Evolutionary conservation across 2,329 filamentous ascomycete genomes (phyloP), one percentile per base, ranked within the genome.

Genomic region (Aureobasidium sp.): DNA sequence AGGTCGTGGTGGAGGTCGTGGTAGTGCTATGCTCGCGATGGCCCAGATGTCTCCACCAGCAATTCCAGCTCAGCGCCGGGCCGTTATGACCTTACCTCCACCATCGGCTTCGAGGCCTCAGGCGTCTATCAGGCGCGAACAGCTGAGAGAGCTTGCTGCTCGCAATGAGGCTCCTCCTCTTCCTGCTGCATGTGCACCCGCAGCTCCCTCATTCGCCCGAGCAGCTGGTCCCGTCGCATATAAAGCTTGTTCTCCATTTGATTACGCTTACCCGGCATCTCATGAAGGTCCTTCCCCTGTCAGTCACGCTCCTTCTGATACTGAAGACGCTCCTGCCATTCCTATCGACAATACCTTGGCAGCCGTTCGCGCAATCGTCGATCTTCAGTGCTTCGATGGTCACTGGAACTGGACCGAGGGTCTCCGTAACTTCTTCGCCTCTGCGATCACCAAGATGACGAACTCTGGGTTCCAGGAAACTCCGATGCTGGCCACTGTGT

Each of bases 331-430:
- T 27, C 11, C 10, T 13, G 11, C 3, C 34, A 49, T 54, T 27
- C 45, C 30, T 7, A 42, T 15, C 15, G 5, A 52, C 6, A 25
- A 61, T 13, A 36, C 27, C 3, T 65, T 69, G 42, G 62, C 66
- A 3, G 62, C 64, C 16, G 69, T 83, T 37, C 70, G 78, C 15
- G 65, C 65, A 0, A 67, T 88, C 2, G 82, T 87, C 5, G 66
- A 66, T 0, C 71, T 84, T 3, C 86, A 89, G 69, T 72, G 72
- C 0, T 86, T 85, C 64, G 73, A 79, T 1, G 85, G 85, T 0
- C 76, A 69, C n/a, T 87, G 84, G 83, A 50, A 62, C 0, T 77
- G 73, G 71, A 70, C 62, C 0, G 21, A 65, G 0, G 50, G 65
- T 3, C 49, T 76, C 1, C 58, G 73, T n/a, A 16, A 27, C 5